phyloP scores from a whole-genome alignment of 2,329 filamentous ascomycete genomes.

The Talaromyces pinophilus region DNA sequence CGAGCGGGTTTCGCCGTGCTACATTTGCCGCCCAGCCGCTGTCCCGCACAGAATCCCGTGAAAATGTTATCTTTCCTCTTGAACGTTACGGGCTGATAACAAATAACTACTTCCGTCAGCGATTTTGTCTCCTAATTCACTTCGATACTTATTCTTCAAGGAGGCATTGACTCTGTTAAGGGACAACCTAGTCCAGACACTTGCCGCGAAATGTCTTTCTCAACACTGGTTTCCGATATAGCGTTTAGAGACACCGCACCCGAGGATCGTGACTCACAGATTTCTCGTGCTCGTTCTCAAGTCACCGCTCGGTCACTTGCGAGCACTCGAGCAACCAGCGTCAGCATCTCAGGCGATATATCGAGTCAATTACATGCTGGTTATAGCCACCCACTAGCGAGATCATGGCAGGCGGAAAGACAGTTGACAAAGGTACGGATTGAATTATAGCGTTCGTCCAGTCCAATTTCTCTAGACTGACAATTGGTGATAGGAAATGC shows the following conservation, averaged over 20 bases:
- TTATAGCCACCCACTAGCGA: constrained; percentile 76
- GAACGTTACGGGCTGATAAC: neutral
- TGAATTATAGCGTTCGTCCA: neutral
- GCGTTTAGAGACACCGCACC: constrained; percentile 46
- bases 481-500: constrained; percentile 71
- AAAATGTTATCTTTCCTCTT: neutral
- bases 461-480: neutral
- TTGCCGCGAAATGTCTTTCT: constrained; percentile 47
- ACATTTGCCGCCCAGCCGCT: constrained; percentile 8
- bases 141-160: neutral
- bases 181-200: neutral
- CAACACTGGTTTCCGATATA: constrained; percentile 53
- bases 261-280: constrained; percentile 47
- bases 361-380: constrained; percentile 81
- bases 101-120: neutral
- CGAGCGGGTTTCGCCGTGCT: neutral
- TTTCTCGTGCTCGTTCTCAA: constrained; percentile 45
- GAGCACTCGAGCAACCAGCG: constrained; percentile 53
- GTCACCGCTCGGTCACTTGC: constrained; percentile 46
- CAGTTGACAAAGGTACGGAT: constrained; percentile 75
- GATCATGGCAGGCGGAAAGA: constrained; percentile 80
- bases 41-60: neutral
- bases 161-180: neutral
- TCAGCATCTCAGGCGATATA: constrained; percentile 64
- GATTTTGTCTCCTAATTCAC: neutral